Percentiles rank a stretch among this genome's conserved stretches.
Conservation (phyloP, 73 alveolate genomes). For the Diophrys sp. region DNA sequence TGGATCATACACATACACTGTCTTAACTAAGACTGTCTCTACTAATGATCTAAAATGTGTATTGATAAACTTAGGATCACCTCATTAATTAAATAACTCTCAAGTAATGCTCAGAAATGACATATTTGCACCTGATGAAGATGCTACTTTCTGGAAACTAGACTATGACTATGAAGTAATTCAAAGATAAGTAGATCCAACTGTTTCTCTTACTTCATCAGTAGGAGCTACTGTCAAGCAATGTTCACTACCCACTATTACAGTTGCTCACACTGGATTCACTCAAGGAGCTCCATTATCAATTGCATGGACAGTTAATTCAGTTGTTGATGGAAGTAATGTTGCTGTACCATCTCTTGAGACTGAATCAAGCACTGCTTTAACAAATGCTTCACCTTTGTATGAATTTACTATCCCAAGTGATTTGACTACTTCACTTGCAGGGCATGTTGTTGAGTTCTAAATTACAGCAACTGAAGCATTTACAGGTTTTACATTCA, state of each 20-base stretch:
- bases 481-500: too few species aligned
- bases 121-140: background rate
- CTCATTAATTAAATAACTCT: constrained; percentile 2
- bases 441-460: too few species aligned
- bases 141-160: background rate
- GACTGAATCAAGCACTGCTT: too few species aligned
- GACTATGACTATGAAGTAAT: background rate
- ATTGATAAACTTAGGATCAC: background rate
- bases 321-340: too few species aligned
- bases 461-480: too few species aligned
- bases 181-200: background rate
- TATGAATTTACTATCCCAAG: too few species aligned
- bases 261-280: background rate
- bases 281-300: background rate
- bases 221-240: background rate
- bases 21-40: too few species aligned
- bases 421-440: too few species aligned
- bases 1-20: background rate
- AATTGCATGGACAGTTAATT: background rate
- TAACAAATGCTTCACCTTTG: too few species aligned
- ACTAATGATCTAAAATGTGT: background rate
- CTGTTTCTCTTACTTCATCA: background rate
- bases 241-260: background rate
- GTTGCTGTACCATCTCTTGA: too few species aligned
- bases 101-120: background rate